Percentiles rank a stretch among this genome's conserved stretches.
These are phyloP conservation scores for Batkoa obscura DNA, from an alignment of 371 early-diverging fungal genomes.

Conservation along the genomic window DNA sequence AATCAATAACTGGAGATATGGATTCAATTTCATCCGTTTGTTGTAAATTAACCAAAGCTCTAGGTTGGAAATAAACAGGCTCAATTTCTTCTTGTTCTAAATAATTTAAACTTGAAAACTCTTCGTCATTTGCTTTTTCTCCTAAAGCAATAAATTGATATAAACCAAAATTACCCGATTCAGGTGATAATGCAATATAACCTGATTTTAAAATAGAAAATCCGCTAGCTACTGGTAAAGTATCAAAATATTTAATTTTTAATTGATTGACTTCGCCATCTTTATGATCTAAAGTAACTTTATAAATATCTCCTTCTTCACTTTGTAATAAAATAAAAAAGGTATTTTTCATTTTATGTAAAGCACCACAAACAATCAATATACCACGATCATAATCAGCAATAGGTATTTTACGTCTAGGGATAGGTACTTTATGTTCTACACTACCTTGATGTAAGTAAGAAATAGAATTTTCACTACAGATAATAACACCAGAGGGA, in stretches of 20 bases:
- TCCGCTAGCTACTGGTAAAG: constrained; percentile 61
- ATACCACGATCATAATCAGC: constrained; percentile 41
- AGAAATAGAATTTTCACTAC: constrained; percentile 71
- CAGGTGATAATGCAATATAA: constrained; percentile 77
- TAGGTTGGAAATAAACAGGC: constrained; percentile 55
- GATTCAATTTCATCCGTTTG: constrained; percentile 81
- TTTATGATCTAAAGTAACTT: constrained; percentile 68
- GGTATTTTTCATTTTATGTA: constrained; percentile 69
- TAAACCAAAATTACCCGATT: constrained; percentile 81
- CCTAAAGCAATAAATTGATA: constrained; percentile 87
- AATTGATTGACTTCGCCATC: constrained; percentile 41
- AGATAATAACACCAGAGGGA: constrained; percentile 91
- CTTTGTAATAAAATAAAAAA: constrained; percentile 86
- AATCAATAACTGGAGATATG: constrained; percentile 12
- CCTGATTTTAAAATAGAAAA: constrained; percentile 80
- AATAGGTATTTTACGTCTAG: constrained; percentile 54
- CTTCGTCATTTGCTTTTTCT: constrained; percentile 65
- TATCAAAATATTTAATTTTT: constrained; percentile 86
- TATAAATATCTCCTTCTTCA: constrained; percentile 89
- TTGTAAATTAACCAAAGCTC: constrained; percentile 60
- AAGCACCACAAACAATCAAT: constrained; percentile 60
- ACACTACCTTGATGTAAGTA: constrained; percentile 61
- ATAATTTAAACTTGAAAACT: constrained; percentile 49
- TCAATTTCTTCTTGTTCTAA: constrained; percentile 20
- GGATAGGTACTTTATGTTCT: constrained; percentile 60